Evolutionary conservation across 768 basidiomycete species (phyloP), one percentile per base, ranked within the genome.

Genomic region (Infundibulicybe gibba): DNA sequence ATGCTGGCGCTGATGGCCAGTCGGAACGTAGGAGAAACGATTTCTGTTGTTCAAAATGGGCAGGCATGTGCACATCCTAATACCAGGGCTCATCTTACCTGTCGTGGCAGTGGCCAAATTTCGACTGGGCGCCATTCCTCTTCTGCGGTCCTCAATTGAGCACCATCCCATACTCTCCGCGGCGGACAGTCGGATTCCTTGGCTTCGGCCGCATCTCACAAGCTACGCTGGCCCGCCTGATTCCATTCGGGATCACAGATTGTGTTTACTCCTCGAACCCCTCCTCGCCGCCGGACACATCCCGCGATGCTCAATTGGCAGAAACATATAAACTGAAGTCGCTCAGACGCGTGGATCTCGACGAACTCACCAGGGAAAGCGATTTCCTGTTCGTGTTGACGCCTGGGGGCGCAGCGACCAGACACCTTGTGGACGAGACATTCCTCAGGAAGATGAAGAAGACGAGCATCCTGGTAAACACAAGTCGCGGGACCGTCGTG

Each of bases 191-290:
- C 2, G 94, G 92, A 1, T 97, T 98, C 69, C 72, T 98, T 30
- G 97, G 97, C 11, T 97, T 98, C 55, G 95, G 95, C 5, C 82
- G 95, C 19, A 98, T 98, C 55, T 83, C 93, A 0, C 90, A 94
- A 56, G 86, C 86, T 16, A 88, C 87, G 0, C 77, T 95, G 35
- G 64, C 76, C 2, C 83, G 95, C 3, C 77, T 97, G 32, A 67
- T 88, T 9, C 81, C 89, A 1, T 97, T 97, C 60, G 92, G 87
- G 19, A 74, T 91, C 57, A 86, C 81, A 0, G 70, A 80, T 54
- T 84, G 82, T 52, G 52, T 94, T 37, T 95, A 93, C 66, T 62
- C 75, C 4, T 72, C 75, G 6, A 81, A 76, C 51, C 79, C 86
- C 0, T 61, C 71, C 9, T 81, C 81, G 1, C 46, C 66, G 15